Conservation (phyloP, 768 basidiomycete genomes). For the Russula abietina region DNA sequence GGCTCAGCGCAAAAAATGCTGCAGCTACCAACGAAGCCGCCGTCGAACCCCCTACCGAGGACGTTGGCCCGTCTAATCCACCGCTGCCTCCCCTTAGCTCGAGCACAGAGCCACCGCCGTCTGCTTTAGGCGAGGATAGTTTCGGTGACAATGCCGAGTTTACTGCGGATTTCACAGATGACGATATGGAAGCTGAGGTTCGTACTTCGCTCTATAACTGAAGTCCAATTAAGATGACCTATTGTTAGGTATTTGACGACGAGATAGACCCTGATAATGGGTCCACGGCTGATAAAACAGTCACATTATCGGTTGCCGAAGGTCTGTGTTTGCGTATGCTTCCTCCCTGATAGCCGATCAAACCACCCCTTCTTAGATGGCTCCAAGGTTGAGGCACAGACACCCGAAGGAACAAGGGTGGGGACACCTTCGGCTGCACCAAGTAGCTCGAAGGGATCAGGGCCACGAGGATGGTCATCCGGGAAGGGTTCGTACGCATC, state of each 20-base stretch:
- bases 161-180: constrained; percentile 74
- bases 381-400: constrained; percentile 91
- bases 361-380: constrained; percentile 51
- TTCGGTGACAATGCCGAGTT: constrained; percentile 56
- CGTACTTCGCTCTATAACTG: constrained; percentile 9
- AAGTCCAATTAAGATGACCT: constrained; percentile 1
- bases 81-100: constrained; percentile 12
- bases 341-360: background rate
- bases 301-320: constrained; percentile 75
- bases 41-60: constrained; percentile 21
- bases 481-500: constrained; percentile 80
- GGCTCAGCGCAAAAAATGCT: constrained; percentile 68
- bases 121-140: constrained; percentile 37
- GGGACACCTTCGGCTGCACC: constrained; percentile 67
- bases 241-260: constrained; percentile 68
- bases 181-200: constrained; percentile 76
- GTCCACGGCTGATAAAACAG: constrained; percentile 75
- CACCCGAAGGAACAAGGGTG: constrained; percentile 92
- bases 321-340: constrained; percentile 37
- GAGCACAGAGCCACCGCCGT: constrained; percentile 29
- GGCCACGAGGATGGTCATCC: constrained; percentile 34
- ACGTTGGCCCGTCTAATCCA: constrained; percentile 17
- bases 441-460: constrained; percentile 37
- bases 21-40: constrained; percentile 24
- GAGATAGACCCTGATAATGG: constrained; percentile 71